These are phyloP conservation scores for Echites panduratus DNA, from an alignment of 257 asterid species.

Conservation along the genomic window DNA sequence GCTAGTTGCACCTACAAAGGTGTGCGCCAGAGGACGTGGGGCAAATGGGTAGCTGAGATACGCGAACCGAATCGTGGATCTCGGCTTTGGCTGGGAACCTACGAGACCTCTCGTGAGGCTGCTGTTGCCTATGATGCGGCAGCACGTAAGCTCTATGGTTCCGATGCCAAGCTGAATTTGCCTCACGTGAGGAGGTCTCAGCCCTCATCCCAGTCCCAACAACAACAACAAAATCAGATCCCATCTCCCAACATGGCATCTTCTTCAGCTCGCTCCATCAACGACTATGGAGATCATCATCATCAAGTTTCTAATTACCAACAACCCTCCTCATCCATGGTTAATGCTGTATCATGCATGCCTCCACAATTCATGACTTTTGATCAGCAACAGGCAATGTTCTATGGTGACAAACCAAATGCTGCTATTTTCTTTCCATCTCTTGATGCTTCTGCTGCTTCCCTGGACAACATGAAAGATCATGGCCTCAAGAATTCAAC, in stretches of 20 bases:
- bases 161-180: constrained; percentile 53
- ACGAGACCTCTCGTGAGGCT: constrained; percentile 62
- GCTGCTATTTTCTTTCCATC: not conserved
- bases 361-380: not conserved
- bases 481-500: not conserved
- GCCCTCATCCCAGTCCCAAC: not conserved
- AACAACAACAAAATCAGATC: not conserved
- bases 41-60: constrained; percentile 88
- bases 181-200: constrained; percentile 21
- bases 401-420: not conserved
- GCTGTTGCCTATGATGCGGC: constrained; percentile 75
- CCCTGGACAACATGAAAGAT: too few relatives aligned
- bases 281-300: not conserved
- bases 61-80: constrained; percentile 81
- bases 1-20: constrained; percentile 71
- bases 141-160: constrained; percentile 57
- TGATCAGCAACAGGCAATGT: constrained; percentile 1
- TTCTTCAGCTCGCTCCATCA: too few relatives aligned
- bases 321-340: not conserved
- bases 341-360: not conserved
- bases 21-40: constrained; percentile 86
- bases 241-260: not conserved
- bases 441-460: not conserved
- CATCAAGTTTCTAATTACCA: not conserved
- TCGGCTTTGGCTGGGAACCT: constrained; percentile 86